Percentiles rank a stretch among this genome's conserved stretches.
Evolutionary conservation across 2,329 filamentous ascomycete genomes (phyloP).

Genomic region (Rhytidhysteron rufulum): DNA sequence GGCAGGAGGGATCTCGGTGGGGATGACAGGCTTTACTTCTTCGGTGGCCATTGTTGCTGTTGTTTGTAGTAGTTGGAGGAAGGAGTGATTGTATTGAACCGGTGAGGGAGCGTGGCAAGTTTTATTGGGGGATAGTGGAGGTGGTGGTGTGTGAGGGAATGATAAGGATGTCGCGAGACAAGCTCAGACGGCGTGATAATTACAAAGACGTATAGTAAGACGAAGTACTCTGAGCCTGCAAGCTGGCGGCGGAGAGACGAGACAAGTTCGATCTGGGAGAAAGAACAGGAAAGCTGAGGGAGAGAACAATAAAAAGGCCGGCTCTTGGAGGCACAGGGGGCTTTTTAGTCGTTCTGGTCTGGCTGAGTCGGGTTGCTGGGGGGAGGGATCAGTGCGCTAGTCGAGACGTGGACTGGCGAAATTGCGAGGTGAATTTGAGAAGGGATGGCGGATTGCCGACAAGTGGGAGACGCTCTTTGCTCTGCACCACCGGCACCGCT

Average conservation of each 20-base stretch:
- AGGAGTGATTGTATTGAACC: neutral
- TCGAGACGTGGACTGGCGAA: constrained; percentile 19
- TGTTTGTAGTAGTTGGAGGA: constrained; percentile 8
- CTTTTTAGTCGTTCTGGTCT: constrained; percentile 30
- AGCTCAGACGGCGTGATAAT: constrained; percentile 22
- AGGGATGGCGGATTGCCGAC: constrained; percentile 1
- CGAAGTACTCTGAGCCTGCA: constrained; percentile 26
- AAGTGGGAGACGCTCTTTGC: neutral
- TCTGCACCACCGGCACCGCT: neutral
- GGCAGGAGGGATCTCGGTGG: constrained; percentile 28
- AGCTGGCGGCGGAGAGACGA: constrained; percentile 20
- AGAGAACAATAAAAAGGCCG: constrained; percentile 22
- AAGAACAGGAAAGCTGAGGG: constrained; percentile 20
- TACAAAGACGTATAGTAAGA: constrained; percentile 29
- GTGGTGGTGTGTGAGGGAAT: constrained; percentile 10
- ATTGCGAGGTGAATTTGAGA: constrained; percentile 4
- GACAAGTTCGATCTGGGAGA: constrained; percentile 24
- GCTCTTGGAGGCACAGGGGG: constrained; percentile 22
- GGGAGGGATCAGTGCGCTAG: constrained; percentile 33
- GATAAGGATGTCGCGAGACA: constrained; percentile 18
- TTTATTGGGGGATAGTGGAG: no score
- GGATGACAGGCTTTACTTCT: constrained; percentile 64
- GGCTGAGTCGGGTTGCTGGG: constrained; percentile 23
- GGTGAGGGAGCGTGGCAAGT: constrained; percentile 1
- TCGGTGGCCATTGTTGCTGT: constrained; percentile 68